phyloP scores from a whole-genome alignment of 306 rosid genomes.

The Trichosanthes cucumerina region DNA sequence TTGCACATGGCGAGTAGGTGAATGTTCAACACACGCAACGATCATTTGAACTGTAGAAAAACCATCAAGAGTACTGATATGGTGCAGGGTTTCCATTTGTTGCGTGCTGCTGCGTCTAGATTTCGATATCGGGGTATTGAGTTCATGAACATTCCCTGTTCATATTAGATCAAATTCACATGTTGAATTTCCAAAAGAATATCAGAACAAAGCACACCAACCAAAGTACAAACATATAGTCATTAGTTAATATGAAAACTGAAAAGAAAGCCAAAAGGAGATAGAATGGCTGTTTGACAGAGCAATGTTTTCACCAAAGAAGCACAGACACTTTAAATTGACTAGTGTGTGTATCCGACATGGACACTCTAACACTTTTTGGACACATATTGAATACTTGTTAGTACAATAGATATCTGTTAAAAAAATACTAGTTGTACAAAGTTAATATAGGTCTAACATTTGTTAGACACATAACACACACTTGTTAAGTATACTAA shows the following conservation, averaged over 20 bases:
- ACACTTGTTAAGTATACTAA: too few species aligned
- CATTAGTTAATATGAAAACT: neutral
- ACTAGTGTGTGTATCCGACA: too few species aligned
- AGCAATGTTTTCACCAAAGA: neutral
- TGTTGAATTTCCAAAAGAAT: neutral
- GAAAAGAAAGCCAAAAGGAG: neutral
- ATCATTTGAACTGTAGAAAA: conserved; percentile 29
- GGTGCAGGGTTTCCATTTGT: conserved; percentile 33
- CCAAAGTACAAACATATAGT: neutral
- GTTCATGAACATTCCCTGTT: conserved; percentile 23
- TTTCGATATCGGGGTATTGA: conserved; percentile 41
- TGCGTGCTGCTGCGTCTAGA: conserved; percentile 21
- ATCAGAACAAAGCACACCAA: neutral
- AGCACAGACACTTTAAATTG: too few species aligned
- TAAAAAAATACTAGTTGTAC: too few species aligned
- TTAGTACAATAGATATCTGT: too few species aligned
- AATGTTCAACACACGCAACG: conserved; percentile 47
- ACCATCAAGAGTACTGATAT: conserved; percentile 42
- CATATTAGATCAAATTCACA: neutral
- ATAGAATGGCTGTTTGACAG: neutral
- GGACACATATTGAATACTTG: too few species aligned
- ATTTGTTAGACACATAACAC: too few species aligned
- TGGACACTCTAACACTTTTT: too few species aligned
- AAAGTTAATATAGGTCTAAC: too few species aligned
- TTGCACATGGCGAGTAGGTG: conserved; percentile 19